These are phyloP conservation scores for Populus alba DNA, from an alignment of 345 rosid genomes.

Conservation along the genomic window DNA sequence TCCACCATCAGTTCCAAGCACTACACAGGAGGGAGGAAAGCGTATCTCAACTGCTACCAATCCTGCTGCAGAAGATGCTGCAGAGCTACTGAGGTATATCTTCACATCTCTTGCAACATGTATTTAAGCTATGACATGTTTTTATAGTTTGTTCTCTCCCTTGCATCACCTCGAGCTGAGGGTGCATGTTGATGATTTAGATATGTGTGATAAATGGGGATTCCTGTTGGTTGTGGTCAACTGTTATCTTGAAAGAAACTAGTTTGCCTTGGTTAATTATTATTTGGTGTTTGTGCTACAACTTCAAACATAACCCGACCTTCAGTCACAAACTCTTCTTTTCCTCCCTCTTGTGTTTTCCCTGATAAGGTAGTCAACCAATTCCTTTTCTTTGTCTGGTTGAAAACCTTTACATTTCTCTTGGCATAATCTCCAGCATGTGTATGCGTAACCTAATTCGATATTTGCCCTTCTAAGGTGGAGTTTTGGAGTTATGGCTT, in stretches of 20 bases:
- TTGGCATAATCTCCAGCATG: not conserved
- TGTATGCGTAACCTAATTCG: not conserved
- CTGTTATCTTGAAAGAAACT: not conserved
- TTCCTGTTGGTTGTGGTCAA: not conserved
- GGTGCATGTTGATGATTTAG: not conserved
- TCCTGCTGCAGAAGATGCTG: conserved; percentile 91
- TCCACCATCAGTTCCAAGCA: conserved; percentile 32
- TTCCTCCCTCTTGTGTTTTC: not conserved
- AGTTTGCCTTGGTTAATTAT: not conserved
- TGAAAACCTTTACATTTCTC: not conserved
- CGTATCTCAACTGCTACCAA: conserved; percentile 67
- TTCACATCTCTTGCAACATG: not conserved
- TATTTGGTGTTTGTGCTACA: not conserved
- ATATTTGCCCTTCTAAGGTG: not conserved
- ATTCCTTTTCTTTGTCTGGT: not conserved
- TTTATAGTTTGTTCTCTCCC: not conserved
- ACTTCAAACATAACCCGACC: not conserved
- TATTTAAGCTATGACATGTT: not conserved
- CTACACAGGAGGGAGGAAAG: conserved; percentile 45
- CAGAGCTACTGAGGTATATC: conserved; percentile 69
- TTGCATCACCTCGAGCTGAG: not conserved
- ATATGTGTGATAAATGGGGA: not conserved
- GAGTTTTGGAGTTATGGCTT: not conserved
- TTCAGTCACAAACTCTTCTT: not conserved
- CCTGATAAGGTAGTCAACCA: not conserved